Base-by-base conservation (phyloP, 1,139 yeast genomes). In the Suhomyces terraborum region DNA sequence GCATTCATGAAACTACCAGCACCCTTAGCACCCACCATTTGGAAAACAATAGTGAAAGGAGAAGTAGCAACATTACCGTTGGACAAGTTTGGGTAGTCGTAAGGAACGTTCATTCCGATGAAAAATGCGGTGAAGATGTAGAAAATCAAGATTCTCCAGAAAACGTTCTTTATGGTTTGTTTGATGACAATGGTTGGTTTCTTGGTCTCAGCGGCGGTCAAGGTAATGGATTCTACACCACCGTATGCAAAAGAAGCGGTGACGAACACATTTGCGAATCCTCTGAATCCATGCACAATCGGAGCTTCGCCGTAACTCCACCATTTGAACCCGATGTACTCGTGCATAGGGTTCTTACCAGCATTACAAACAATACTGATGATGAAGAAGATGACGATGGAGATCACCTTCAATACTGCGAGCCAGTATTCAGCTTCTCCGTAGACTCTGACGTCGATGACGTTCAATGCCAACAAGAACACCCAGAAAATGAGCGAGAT, bases 221-320 rank as follows among this genome's bases (percentile, higher is more conserved):
- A 68, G 14, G 84, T 77, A 38, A 82, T 75, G 7, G 80, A 68
- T 57, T 82, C 88, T 3, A 82, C 75, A 34, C 88, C 88, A 49
- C 87, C 87, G 53, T 75, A 80, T 6, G 87, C 83, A 59, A 80
- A 82, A 20, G 84, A 70, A 2, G 88, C 84, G 16, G 84, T 76
- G 28, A 54, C 73, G 43, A 70, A 70, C 8, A 65, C 56, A 19
- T 54, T 54, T 23, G 70, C 67, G 51, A 69, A 70, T 0, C 75
- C 75, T 38, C 58, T 51, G 50, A 70, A 64, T 1, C 75, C 75
- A 47, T 64, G 47, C 12, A 69, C 75, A 49, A 68, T 56, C 12
- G 75, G 75, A 13, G 74, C 73, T 44, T 68, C 73, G 3, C 67
- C 68, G 32, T 58, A 42, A 21, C 62, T 56, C 73, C 73, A 69